A percentile compares a stretch with the other conserved stretches of the same genome.
Evolutionary conservation across 148 eudicot genomes (phyloP).

Genomic region (Talinum fruticosum): DNA sequence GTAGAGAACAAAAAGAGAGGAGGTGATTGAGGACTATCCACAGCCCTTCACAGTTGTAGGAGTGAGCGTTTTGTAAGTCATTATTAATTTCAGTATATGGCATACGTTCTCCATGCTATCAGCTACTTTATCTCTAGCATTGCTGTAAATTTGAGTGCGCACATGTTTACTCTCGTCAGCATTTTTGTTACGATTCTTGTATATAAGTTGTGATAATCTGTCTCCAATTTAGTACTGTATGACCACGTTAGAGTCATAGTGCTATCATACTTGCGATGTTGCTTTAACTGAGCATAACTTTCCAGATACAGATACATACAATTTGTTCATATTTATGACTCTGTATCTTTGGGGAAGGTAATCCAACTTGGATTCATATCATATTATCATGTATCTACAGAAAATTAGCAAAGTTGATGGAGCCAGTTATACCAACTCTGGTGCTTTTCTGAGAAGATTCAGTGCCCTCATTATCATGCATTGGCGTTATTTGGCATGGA

Average conservation of each 20-base stretch:
- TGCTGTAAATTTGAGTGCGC: constrained; percentile 4
- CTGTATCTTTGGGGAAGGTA: constrained; percentile 14
- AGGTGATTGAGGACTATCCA: constrained; percentile 81
- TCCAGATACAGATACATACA: neutral
- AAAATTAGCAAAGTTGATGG: constrained; percentile 18
- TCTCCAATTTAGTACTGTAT: constrained; percentile 1
- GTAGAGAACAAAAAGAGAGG: constrained; percentile 40
- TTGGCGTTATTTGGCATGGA: constrained; percentile 7
- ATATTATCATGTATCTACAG: constrained; percentile 11
- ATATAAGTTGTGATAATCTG: neutral
- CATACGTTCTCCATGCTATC: constrained; percentile 12
- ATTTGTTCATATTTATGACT: constrained; percentile 16
- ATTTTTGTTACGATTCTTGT: neutral
- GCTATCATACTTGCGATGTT: neutral
- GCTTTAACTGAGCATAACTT: neutral
- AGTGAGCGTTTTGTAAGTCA: constrained; percentile 88
- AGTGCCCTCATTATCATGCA: constrained; percentile 18
- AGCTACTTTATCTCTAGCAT: neutral
- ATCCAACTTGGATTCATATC: constrained; percentile 11
- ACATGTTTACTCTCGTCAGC: constrained; percentile 16
- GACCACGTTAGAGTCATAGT: neutral
- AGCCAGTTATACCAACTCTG: constrained; percentile 15
- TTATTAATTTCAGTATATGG: constrained; percentile 14
- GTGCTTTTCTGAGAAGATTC: constrained; percentile 10
- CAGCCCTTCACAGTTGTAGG: constrained; percentile 80